Percentiles rank a stretch among this genome's conserved stretches.
These are phyloP conservation scores for Pseudogymnoascus pannorum DNA, from an alignment of 2,329 filamentous ascomycete species.

Conservation along the genomic window DNA sequence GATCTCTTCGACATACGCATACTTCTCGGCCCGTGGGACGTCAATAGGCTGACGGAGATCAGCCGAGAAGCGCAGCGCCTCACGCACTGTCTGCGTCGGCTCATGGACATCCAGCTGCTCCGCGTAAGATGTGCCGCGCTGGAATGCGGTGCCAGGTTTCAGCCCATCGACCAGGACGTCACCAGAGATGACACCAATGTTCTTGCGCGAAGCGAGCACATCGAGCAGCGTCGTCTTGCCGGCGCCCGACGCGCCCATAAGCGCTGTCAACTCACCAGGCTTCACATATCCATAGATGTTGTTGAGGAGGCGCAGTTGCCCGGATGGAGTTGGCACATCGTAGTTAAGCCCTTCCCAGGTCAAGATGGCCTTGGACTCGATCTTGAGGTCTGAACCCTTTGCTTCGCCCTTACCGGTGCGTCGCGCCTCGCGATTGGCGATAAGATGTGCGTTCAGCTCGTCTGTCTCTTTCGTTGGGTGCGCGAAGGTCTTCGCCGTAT, in stretches of 20 bases:
- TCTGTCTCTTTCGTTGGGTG: conserved; percentile 62
- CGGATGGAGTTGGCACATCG: conserved; percentile 54
- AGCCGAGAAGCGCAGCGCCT: conserved; percentile 84
- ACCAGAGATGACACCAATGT: conserved; percentile 80
- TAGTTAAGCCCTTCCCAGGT: conserved; percentile 68
- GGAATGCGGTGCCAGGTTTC: conserved; percentile 72
- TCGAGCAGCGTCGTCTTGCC: conserved; percentile 86
- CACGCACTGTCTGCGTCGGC: conserved; percentile 74
- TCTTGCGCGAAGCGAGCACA: conserved; percentile 74
- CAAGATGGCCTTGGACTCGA: conserved; percentile 60
- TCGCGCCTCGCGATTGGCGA: neutral
- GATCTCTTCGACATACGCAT: conserved; percentile 81
- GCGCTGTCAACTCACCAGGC: conserved; percentile 59
- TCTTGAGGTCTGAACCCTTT: conserved; percentile 24
- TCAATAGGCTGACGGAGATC: conserved; percentile 74
- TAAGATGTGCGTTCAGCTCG: conserved; percentile 35
- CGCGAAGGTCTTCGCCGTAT: conserved; percentile 68
- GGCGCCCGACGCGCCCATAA: conserved; percentile 59
- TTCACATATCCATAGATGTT: conserved; percentile 77
- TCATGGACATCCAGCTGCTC: conserved; percentile 90
- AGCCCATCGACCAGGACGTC: conserved; percentile 65
- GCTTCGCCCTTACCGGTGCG: conserved; percentile 13
- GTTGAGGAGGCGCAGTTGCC: conserved; percentile 64
- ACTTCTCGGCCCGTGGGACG: conserved; percentile 65
- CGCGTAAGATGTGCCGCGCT: conserved; percentile 67